Evolutionary conservation across 139 green algal species (phyloP).

Genomic region (Limnomonas spitsbergensis): DNA sequence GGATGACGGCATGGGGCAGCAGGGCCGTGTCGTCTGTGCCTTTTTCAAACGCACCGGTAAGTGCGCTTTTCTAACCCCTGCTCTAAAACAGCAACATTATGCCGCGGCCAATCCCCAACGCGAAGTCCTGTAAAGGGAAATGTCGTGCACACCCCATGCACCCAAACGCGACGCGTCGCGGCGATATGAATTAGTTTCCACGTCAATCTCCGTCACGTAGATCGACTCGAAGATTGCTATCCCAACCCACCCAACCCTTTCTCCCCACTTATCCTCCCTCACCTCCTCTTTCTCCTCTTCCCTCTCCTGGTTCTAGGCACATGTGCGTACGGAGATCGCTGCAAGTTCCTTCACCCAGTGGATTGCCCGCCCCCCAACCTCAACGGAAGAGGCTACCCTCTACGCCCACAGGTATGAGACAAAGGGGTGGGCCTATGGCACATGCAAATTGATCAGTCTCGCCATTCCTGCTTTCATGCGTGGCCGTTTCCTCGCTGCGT

Average conservation of each 20-base stretch:
- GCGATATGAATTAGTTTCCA: not conserved
- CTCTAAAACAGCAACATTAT: too few relatives aligned
- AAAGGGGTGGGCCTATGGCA: not conserved
- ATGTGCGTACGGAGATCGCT: constrained; percentile 24
- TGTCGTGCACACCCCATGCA: not conserved
- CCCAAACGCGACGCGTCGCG: not conserved
- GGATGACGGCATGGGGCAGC: too few relatives aligned
- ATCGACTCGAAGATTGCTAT: not conserved
- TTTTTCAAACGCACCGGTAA: not conserved
- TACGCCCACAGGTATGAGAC: not conserved
- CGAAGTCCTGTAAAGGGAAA: not conserved
- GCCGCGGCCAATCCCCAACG: not conserved
- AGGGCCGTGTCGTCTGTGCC: too few relatives aligned
- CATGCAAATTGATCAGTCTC: too few relatives aligned
- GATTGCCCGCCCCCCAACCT: constrained; percentile 23
- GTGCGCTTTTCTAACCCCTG: too few relatives aligned
- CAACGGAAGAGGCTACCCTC: constrained; percentile 16
- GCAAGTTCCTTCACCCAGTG: constrained; percentile 30
- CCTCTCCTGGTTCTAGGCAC: not conserved
- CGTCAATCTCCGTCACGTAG: not conserved
- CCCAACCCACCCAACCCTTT: not conserved
- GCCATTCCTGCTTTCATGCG: too few relatives aligned
- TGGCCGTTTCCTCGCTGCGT: too few relatives aligned
- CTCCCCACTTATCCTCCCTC: not conserved
- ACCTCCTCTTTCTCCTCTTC: not conserved